Evolutionary conservation across 1,284 basidiomycete species (phyloP), one percentile per base, ranked within the genome.

Genomic region (Boletellus dicymbophilus): DNA sequence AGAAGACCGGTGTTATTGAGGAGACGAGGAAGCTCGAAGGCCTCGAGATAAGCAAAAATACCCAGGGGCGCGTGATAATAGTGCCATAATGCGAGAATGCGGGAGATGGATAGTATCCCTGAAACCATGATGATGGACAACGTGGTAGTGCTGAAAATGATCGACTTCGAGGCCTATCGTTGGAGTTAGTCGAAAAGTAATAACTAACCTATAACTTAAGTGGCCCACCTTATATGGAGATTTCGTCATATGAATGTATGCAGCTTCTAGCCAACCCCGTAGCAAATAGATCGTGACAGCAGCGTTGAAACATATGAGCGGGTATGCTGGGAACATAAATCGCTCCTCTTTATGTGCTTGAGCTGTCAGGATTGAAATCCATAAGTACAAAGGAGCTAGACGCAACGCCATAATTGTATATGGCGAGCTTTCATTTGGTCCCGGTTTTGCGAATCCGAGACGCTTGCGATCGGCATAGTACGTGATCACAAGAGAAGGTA

Each of bases 281-380:
- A 90, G 61, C 28, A 98, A 77, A 72, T 90, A 95, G 23, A 97
- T 59, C 28, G 85, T 77, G 23, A 95, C 86, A 4, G 93, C 93
- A 1, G 94, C 96, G 68, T 98, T 98, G 73, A 99, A 92, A 67
- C 92, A 93, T 46, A 99, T 72, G 38, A 98, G 72, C 0, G 94
- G 88, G 70, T 98, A 99, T 2, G 85, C 88, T 1, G 97, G 96
- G 71, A 88, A 99, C 86, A 99, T 90, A 75, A 99, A 99, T 22
- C 97, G 80, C 68, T 99, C 97, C 70, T 99, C 97, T 73, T 99
- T 99, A 74, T 99, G 97, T 6, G 88, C 72, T 71, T 99, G 97
- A 2, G 77, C 55, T 9, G 82, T 85, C 55, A 99, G 73, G 56
- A 97, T 84, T 3, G 69, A 79, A 41, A 90, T 64, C 95, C 97